phyloP scores from a whole-genome alignment of 2,329 filamentous ascomycete genomes.

The Amauroascus niger region DNA sequence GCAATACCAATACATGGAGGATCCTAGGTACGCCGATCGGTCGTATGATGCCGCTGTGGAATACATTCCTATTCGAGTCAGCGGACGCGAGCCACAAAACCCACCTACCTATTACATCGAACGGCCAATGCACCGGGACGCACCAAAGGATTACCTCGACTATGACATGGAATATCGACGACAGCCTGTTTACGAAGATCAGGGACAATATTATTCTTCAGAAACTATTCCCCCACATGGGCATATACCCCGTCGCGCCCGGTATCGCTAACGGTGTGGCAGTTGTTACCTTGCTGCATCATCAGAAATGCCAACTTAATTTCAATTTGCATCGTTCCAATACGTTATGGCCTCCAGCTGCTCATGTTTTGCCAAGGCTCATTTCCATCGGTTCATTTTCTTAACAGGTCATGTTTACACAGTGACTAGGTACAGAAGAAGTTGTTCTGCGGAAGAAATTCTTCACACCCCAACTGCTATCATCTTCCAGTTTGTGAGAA shows the following conservation, averaged over 20 bases:
- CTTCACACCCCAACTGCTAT: background rate
- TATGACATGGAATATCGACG: slow-evolving; percentile 19
- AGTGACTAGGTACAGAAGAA: background rate
- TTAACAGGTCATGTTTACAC: background rate
- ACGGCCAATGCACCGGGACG: slow-evolving; percentile 19
- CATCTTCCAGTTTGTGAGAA: background rate
- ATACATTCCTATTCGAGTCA: slow-evolving; percentile 22
- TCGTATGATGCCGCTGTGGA: slow-evolving; percentile 20
- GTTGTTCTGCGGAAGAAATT: background rate
- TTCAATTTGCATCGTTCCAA: background rate
- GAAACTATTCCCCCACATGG: slow-evolving; percentile 10
- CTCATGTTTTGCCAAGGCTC: background rate
- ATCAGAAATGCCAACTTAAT: no score
- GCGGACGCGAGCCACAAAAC: slow-evolving; percentile 16
- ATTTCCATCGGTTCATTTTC: background rate
- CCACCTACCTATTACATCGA: slow-evolving; percentile 21
- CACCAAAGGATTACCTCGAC: slow-evolving; percentile 17
- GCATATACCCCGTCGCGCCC: slow-evolving; percentile 13
- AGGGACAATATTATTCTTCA: slow-evolving; percentile 16
- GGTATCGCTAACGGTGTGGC: slow-evolving; percentile 17
- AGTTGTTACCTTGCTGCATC: background rate
- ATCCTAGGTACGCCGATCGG: slow-evolving; percentile 18
- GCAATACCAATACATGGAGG: slow-evolving; percentile 23
- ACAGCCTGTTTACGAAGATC: slow-evolving; percentile 17
- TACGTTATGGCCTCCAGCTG: background rate